Evolutionary conservation across 2,329 filamentous ascomycete species (phyloP), one percentile per base, ranked within the genome.

Genomic region (Neonectria coccinea): DNA sequence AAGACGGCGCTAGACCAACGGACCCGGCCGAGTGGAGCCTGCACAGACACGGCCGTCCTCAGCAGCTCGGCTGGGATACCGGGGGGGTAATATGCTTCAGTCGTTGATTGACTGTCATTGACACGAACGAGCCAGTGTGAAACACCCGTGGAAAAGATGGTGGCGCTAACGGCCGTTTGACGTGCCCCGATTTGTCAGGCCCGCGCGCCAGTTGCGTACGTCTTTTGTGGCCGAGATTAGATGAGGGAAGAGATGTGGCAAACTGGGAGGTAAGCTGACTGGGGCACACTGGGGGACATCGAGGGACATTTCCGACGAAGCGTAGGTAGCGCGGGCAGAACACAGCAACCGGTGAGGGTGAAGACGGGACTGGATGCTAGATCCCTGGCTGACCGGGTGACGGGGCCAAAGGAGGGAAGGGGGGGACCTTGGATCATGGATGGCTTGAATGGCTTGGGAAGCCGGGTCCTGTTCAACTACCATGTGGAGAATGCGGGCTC

Each of bases 101-200:
- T 27, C 47, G 52, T 52, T 60, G 66, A 20, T 42, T 20, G 39
- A 42, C n/a, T 20, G 39, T 10, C 39, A 68, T 67, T 60, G 61
- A 65, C 63, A 64, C 50, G 18, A 59, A 59, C 48, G 56, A 66
- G 29, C 18, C 59, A 67, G 61, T 58, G 65, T 56, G 67, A 72
- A 65, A 68, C 70, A 67, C 64, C 65, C 71, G 65, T 72, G 68
- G 71, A 65, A 57, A 57, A 65, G 57, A 59, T 45, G 58, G 63
- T 51, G 62, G 64, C 72, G 62, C 70, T 74, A 73, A 68, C 67
- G 70, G 70, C 72, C 72, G 72, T 74, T 74, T 56, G 45, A 60
- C 52, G 45, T 60, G 45, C 29, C 61, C 44, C 42, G 22, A 58
- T 63, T 63, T 27, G 60, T 58, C 55, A 55, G 60, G 41, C 22